Conservation (phyloP, 2,329 filamentous ascomycete species). For the Exserohilum rostratum region DNA sequence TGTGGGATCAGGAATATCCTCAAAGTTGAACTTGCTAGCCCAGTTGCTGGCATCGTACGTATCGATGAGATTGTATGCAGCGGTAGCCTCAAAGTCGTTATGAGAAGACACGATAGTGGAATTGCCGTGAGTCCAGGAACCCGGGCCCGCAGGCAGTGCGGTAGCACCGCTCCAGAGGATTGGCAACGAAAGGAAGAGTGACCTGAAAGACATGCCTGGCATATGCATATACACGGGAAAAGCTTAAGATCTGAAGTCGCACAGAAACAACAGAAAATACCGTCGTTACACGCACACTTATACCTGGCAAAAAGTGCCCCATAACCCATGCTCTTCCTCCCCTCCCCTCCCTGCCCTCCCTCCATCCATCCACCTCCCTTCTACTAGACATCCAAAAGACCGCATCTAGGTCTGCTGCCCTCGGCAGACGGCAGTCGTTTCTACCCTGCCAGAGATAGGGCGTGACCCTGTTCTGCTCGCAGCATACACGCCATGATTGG, state of each 20-base stretch:
- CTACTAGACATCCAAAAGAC: neutral
- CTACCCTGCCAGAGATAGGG: neutral
- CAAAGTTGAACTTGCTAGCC: conserved; percentile 46
- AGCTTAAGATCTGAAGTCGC: too few relatives aligned
- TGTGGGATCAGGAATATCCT: conserved; percentile 45
- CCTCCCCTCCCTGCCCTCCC: too few relatives aligned
- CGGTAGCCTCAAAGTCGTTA: conserved; percentile 14
- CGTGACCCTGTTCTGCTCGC: neutral
- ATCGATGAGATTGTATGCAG: conserved; percentile 41
- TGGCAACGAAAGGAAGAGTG: conserved; percentile 21
- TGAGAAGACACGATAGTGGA: conserved; percentile 17
- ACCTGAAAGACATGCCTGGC: conserved; percentile 25
- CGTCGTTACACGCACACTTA: conserved; percentile 14
- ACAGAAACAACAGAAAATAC: conserved; percentile 2
- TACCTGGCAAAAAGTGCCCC: conserved; percentile 5
- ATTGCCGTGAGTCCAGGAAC: conserved; percentile 30
- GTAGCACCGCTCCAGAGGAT: conserved; percentile 28
- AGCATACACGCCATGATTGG: conserved; percentile 22
- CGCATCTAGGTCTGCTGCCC: conserved; percentile 16
- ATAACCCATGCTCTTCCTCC: conserved; percentile 7
- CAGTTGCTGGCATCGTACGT: conserved; percentile 49
- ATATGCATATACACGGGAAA: neutral
- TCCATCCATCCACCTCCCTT: neutral
- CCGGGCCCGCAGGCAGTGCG: conserved; percentile 31
- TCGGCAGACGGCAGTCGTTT: conserved; percentile 2